A percentile compares a stretch with the other conserved stretches of the same genome.
These are phyloP conservation scores for Crucihimalaya himalaica DNA, from an alignment of 345 rosid genomes.

Conservation along the genomic window DNA sequence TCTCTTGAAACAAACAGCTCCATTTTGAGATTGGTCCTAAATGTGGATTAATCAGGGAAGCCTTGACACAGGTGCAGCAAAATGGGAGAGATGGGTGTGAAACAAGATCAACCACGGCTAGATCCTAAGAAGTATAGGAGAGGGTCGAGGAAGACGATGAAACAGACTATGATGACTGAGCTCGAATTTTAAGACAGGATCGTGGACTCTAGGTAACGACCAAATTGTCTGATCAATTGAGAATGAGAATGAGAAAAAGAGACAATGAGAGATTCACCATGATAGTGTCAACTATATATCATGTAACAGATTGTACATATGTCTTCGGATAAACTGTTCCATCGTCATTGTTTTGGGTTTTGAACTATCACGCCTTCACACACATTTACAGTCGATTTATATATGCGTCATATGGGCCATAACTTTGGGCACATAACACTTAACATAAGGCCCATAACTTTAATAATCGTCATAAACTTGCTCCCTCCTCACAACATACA, in stretches of 20 bases:
- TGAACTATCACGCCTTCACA: not conserved
- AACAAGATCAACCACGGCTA: slow-evolving; percentile 74
- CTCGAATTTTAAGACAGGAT: slow-evolving; percentile 50
- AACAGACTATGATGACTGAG: slow-evolving; percentile 62
- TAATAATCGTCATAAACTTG: not conserved
- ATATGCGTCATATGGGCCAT: not conserved
- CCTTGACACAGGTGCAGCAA: slow-evolving; percentile 56
- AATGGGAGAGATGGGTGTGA: slow-evolving; percentile 69
- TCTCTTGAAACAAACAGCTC: slow-evolving; percentile 1
- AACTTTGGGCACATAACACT: not conserved
- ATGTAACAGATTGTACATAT: no score
- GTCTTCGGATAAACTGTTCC: no score
- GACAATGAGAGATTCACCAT: no score
- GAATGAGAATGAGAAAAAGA: no score
- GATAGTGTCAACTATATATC: no score
- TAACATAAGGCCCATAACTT: not conserved
- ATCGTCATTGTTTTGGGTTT: not conserved
- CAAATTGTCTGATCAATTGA: slow-evolving; percentile 37
- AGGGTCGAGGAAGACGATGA: slow-evolving; percentile 67
- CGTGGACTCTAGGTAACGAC: slow-evolving; percentile 59
- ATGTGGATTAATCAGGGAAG: not conserved
- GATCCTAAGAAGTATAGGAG: slow-evolving; percentile 80
- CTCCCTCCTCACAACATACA: not conserved
- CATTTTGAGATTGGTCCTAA: not conserved
- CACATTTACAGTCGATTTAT: not conserved